phyloP scores from a whole-genome alignment of 768 basidiomycete genomes.

The Tremella yokohamensis region DNA sequence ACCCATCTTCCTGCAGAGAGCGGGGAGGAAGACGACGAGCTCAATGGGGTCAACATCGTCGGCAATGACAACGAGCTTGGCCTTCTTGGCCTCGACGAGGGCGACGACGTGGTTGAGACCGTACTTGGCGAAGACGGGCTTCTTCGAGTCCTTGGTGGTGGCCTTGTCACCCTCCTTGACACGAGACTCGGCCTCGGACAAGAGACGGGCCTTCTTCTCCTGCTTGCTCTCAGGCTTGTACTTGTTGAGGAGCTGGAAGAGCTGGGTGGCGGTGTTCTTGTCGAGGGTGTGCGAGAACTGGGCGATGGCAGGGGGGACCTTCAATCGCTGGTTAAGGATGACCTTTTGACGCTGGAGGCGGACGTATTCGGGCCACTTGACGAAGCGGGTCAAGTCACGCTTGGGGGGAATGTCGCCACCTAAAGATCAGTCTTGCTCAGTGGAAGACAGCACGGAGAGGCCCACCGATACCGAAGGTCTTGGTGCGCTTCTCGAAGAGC shows the following conservation, averaged over 20 bases:
- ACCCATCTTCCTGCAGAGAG: constrained; percentile 99
- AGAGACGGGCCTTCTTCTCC: constrained; percentile 94
- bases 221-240: constrained; percentile 64
- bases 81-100: constrained; percentile 92
- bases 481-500: constrained; percentile 82
- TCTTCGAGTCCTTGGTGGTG: constrained; percentile 72
- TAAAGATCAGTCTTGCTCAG: constrained; percentile 44
- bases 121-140: constrained; percentile 91
- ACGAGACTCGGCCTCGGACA: constrained; percentile 63
- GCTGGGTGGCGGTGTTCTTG: constrained; percentile 97
- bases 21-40: constrained; percentile 96
- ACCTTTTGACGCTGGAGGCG: constrained; percentile 98
- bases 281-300: constrained; percentile 94
- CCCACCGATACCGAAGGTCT: constrained; percentile 93
- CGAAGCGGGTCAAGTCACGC: constrained; percentile 90
- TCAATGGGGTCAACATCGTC: constrained; percentile 96
- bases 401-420: constrained; percentile 90
- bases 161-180: constrained; percentile 72
- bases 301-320: constrained; percentile 96
- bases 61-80: constrained; percentile 87
- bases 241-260: constrained; percentile 98
- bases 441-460: constrained; percentile 11
- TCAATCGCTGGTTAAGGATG: constrained; percentile 93
- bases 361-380: constrained; percentile 99
- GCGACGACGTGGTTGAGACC: constrained; percentile 96